Base-by-base conservation (phyloP, 1,139 yeast genomes). In the Protomyces pachydermus region DNA sequence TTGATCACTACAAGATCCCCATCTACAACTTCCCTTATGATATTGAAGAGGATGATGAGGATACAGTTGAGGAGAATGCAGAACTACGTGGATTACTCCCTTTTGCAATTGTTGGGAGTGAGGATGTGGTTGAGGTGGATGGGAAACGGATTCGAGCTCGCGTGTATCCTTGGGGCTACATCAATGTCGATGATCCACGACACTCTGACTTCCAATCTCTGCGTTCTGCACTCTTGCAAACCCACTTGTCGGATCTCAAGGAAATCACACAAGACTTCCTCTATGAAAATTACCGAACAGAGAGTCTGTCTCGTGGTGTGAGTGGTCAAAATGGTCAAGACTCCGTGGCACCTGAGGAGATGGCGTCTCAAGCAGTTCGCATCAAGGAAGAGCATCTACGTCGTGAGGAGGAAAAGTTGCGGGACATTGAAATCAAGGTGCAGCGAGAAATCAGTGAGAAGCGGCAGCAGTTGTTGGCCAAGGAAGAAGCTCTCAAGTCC, bases 231-330 rank as follows among this genome's bases (percentile, higher is more conserved):
- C 76, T 93, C 58, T 82, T 93, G 71, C 56, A 56, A 54, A 85
- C 96, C n/a, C 98, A 93, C 74, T 80, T 93, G 71, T 91, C 88
- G 73, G 98, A 93, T 74, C 82, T 93, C 75, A 89, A 91, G 75
- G 98, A 93, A 72, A 84, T 86, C 73, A 93, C 98, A 25, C 97
- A 91, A 73, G 97, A 91, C 73, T 84, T 88, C 71, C 79, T 91
- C 68, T 93, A 93, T 74, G 98, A 93, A 75, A 85, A 87, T 67
- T 93, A 93, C 76, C 86, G 98, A 78, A 89, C 98, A 3, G 95
- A 88, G 72, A 86, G 95, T 57, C 82, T 91, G 69, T 87, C 88
- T 62, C 70, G 60, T 5, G 62, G 60, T 10, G 64, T 48, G 18
- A 23, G 55, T 28, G 62, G 58, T 10, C 28, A 23, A 28, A 52